Conservation (phyloP, 495 filamentous ascomycete genomes). For the Tuber melanosporum region DNA sequence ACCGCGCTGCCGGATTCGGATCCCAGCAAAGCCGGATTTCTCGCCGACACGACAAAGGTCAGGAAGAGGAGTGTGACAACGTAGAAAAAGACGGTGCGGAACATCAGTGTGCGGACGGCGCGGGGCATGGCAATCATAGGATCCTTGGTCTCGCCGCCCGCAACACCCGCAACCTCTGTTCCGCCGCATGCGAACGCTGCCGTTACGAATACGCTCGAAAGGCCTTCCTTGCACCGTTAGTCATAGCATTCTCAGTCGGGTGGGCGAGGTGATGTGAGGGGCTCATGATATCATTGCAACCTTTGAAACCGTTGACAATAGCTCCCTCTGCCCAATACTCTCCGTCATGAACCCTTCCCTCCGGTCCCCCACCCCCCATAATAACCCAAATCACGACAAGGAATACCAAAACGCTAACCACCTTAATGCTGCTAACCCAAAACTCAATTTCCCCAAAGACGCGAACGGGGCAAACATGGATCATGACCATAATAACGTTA, state of each 20-base stretch:
- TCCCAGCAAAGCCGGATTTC: constrained; percentile 52
- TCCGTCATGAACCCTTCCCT: constrained; percentile 53
- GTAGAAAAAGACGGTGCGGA: constrained; percentile 63
- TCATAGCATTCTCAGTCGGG: neutral
- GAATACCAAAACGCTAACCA: constrained; percentile 58
- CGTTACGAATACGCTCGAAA: constrained; percentile 67
- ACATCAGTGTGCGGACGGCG: constrained; percentile 52
- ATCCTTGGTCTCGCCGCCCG: constrained; percentile 62
- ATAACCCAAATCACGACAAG: constrained; percentile 66
- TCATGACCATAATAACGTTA: constrained; percentile 49
- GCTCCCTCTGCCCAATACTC: constrained; percentile 62
- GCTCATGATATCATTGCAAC: neutral
- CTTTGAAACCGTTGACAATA: constrained; percentile 60
- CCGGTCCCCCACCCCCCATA: constrained; percentile 52
- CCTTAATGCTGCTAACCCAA: constrained; percentile 52
- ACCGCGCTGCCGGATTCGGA: constrained; percentile 46
- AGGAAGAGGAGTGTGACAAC: constrained; percentile 66
- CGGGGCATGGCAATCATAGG: constrained; percentile 54
- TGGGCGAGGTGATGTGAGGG: neutral
- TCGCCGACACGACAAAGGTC: constrained; percentile 60
- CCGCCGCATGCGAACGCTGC: constrained; percentile 69
- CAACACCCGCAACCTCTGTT: constrained; percentile 66
- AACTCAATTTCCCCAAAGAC: constrained; percentile 67
- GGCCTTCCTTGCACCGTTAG: constrained; percentile 44
- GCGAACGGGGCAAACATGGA: constrained; percentile 64